Base-by-base conservation (phyloP, 805 yeast species). In the Hanseniaspora mollemarum region DNA sequence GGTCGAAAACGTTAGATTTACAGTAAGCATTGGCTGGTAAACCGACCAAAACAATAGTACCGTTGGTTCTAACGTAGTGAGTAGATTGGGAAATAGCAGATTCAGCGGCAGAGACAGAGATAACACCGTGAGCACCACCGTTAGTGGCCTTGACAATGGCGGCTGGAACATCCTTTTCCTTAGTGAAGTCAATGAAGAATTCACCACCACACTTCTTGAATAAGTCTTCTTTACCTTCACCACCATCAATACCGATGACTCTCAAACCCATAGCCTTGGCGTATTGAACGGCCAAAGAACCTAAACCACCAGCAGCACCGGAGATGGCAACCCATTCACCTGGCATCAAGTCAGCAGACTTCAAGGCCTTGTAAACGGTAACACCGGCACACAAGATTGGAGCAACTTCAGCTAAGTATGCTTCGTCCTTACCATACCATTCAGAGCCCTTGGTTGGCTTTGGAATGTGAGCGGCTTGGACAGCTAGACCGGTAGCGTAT, bases 291-390 rank as follows among this genome's bases (percentile, higher is more conserved):
- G 86, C 87, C 57, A 82, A 67, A 36, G 85, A 71, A 62, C 88
- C 90, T 66, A 82, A 74, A 62, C 90, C 88, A 65, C 88, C 88
- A 66, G 78, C 84, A 55, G 87, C 87, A 70, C 90, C 88, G 52
- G 86, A 77, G 54, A 82, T 71, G 54, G 78, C 77, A 57, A 80
- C 83, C 81, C 82, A 81, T 66, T 82, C 78, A 62, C 90, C 87
- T 21, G 87, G 71, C 44, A 56, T 55, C 53, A 75, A 62, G 49
- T 70, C 64, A 49, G 83, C 81, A 46, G 78, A 72, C 69, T 78
- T 78, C 61, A 78, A 68, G 12, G 82, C 83, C 69, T 78, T 78
- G 76, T 77, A 78, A 41, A 76, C 83, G 46, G 83, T 78, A 60
- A 79, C 72, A 68, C 81, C 81, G 43, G 81, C 81, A 69, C 83